Evolutionary conservation across 2,329 filamentous ascomycete genomes (phyloP).

Genomic region (Plectosphaerella plurivora): DNA sequence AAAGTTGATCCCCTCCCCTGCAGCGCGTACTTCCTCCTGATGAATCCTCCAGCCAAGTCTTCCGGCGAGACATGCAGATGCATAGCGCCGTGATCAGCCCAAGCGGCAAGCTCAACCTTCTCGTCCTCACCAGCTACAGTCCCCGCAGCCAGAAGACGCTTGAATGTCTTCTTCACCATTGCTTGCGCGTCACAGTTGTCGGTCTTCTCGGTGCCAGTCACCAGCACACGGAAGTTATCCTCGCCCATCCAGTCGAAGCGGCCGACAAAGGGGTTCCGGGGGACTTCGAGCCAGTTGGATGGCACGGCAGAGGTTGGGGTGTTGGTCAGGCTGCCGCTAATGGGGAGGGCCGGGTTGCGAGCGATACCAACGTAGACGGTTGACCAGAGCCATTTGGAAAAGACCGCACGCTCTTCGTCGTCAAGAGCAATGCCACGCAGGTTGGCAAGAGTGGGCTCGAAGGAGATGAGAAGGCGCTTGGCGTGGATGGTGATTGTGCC

Average conservation of each 20-base stretch:
- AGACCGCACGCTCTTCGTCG: constrained; percentile 20
- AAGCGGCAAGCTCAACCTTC: constrained; percentile 17
- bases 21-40: constrained; percentile 27
- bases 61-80: constrained; percentile 22
- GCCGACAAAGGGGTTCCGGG: constrained; percentile 18
- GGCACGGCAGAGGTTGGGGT: constrained; percentile 17
- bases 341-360: constrained; percentile 22
- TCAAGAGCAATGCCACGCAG: constrained; percentile 26
- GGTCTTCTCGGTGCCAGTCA: constrained; percentile 16
- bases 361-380: constrained; percentile 26
- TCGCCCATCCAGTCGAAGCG: constrained; percentile 21
- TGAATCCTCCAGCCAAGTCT: constrained; percentile 26
- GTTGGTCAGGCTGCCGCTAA: constrained; percentile 20
- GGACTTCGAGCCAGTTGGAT: constrained; percentile 19
- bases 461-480: constrained; percentile 27
- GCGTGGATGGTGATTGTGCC: constrained; percentile 21
- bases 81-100: constrained; percentile 24
- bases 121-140: constrained; percentile 8
- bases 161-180: constrained; percentile 16
- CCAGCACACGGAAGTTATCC: constrained; percentile 19
- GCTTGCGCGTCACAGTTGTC: constrained; percentile 16
- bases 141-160: constrained; percentile 15
- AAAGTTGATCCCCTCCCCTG: constrained; percentile 34
- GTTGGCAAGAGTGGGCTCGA: constrained; percentile 26
- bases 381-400: constrained; percentile 25